These are phyloP conservation scores for Sindora glabra DNA, from an alignment of 306 rosid species.

Conservation along the genomic window DNA sequence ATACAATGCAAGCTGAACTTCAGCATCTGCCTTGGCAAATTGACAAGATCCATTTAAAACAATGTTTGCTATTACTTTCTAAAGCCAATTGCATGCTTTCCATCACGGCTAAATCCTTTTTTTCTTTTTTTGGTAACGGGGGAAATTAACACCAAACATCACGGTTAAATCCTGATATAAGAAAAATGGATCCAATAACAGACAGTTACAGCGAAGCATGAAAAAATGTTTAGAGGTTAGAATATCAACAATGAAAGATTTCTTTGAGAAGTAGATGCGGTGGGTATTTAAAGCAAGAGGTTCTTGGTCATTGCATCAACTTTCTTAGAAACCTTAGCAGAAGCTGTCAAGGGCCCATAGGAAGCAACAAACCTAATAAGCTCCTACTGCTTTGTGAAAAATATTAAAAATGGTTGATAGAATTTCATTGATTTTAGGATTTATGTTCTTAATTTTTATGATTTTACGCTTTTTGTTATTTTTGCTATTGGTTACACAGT, in stretches of 20 bases:
- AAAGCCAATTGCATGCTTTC: conserved; percentile 90
- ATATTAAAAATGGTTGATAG: too few relatives aligned
- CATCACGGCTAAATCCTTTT: conserved; percentile 62
- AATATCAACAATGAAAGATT: conserved; percentile 4
- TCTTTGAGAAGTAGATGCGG: conserved; percentile 30
- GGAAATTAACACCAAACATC: too few relatives aligned
- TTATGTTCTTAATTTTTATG: too few relatives aligned
- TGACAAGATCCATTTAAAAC: conserved; percentile 73
- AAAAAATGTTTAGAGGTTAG: conserved; percentile 18
- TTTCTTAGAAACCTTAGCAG: conserved; percentile 66
- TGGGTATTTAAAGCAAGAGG: conserved; percentile 49
- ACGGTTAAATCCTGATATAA: conserved; percentile 64
- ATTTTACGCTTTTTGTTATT: too few relatives aligned
- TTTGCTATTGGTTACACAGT: too few relatives aligned
- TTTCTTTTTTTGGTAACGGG: too few relatives aligned
- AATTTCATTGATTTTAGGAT: too few relatives aligned
- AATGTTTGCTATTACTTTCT: conserved; percentile 63
- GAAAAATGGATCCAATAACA: conserved; percentile 1
- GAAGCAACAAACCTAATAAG: conserved; percentile 70
- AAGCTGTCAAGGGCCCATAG: conserved; percentile 69
- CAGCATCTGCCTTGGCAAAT: conserved; percentile 39
- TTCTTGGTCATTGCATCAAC: conserved; percentile 49
- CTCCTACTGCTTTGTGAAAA: conserved; percentile 86
- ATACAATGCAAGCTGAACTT: conserved; percentile 59
- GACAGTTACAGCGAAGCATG: conserved; percentile 8